phyloP scores from a whole-genome alignment of 78 protist species.

The Chrysochromulina tobinii region DNA sequence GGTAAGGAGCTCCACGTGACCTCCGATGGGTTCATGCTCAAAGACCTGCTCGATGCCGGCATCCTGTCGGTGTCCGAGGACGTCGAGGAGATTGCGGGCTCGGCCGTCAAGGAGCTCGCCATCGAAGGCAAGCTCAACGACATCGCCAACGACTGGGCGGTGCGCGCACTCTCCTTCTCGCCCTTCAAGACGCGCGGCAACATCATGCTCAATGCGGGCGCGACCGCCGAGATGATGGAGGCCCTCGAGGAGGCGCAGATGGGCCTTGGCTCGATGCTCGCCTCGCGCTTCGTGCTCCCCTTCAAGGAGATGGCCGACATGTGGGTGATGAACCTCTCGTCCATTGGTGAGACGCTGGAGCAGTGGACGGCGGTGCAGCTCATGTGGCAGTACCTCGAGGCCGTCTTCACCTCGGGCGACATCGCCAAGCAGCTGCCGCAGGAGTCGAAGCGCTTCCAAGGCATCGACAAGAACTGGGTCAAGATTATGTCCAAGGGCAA shows the following conservation, averaged over 20 bases:
- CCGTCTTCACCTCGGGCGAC: conserved; percentile 88
- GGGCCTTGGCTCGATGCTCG: conserved; percentile 56
- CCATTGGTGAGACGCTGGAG: conserved; percentile 62
- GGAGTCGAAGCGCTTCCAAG: conserved; percentile 78
- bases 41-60: conserved; percentile 52
- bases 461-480: conserved; percentile 79
- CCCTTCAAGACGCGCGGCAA: conserved; percentile 17
- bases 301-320: conserved; percentile 56
- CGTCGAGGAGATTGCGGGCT: conserved; percentile 70
- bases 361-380: conserved; percentile 83
- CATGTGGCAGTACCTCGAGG: conserved; percentile 86
- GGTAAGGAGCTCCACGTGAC: no score
- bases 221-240: conserved; percentile 56
- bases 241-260: conserved; percentile 75
- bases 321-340: conserved; percentile 59
- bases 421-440: conserved; percentile 83
- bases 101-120: conserved; percentile 55
- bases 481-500: conserved; percentile 75
- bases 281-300: conserved; percentile 65
- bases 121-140: conserved; percentile 52
- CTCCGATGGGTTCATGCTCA: no score
- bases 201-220: conserved; percentile 48
- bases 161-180: conserved; percentile 13
- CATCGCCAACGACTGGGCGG: conserved; percentile 33
- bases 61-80: conserved; percentile 65